phyloP scores from a whole-genome alignment of 129 eudicot species.

The Tanacetum coccineum region DNA sequence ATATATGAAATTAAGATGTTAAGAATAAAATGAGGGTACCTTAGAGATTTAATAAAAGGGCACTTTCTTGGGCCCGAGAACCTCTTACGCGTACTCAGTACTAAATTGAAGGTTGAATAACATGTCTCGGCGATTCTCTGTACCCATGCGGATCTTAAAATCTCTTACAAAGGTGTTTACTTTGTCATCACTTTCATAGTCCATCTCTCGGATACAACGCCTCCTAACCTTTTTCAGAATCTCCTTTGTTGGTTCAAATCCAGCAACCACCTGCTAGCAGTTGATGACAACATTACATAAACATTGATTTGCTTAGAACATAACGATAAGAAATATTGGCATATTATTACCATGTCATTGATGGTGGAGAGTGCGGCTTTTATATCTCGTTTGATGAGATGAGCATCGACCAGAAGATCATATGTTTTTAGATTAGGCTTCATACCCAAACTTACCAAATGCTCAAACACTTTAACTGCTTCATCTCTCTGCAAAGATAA shows the following conservation, averaged over 20 bases:
- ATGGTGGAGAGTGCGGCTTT: conserved; percentile 65
- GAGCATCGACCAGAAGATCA: conserved; percentile 77
- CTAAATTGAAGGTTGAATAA: conserved; percentile 60
- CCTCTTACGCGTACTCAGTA: conserved; percentile 44
- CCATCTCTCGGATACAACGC: conserved; percentile 77
- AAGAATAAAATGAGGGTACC: conserved; percentile 2
- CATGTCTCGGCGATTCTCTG: conserved; percentile 59
- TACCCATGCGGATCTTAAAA: conserved; percentile 57
- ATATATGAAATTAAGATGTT: too few relatives aligned
- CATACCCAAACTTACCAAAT: conserved; percentile 58
- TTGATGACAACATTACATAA: conserved; percentile 4
- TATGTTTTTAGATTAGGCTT: conserved; percentile 74
- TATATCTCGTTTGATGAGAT: conserved; percentile 63
- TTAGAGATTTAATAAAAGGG: conserved; percentile 17
- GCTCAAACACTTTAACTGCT: conserved; percentile 72
- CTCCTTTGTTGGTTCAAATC: conserved; percentile 67
- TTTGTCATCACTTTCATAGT: conserved; percentile 48
- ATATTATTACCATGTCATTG: conserved; percentile 63
- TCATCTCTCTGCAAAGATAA: conserved; percentile 57
- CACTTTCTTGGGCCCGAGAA: conserved; percentile 13
- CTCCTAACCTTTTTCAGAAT: conserved; percentile 70
- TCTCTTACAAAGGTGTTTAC: conserved; percentile 47
- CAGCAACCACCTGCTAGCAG: conserved; percentile 55
- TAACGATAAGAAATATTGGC: background rate
- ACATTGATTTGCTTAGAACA: background rate